Conservation (phyloP, 495 filamentous ascomycete species). For the Hypoxylon intermedium region DNA sequence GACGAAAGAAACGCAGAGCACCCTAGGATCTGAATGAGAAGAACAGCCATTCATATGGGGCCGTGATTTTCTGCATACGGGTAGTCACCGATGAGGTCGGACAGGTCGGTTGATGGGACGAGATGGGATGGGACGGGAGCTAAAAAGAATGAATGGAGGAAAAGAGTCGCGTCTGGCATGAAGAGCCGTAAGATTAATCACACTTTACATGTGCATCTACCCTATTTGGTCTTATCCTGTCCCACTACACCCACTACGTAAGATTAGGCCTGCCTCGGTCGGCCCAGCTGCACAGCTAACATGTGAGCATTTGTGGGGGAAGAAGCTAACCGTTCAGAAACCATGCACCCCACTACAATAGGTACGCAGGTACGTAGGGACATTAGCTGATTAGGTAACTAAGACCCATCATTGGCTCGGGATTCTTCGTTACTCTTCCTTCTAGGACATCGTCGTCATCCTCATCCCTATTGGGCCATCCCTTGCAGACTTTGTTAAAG, state of each 20-base stretch:
- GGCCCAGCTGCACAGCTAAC: conserved; percentile 16
- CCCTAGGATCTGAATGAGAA: conserved; percentile 1
- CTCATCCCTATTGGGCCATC: too few relatives aligned
- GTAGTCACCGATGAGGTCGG: background rate
- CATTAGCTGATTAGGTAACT: background rate
- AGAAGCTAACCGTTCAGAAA: background rate
- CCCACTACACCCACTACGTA: conserved; percentile 29
- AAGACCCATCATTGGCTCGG: background rate
- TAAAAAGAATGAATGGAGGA: background rate
- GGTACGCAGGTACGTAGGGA: too few relatives aligned
- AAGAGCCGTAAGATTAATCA: conserved; percentile 8
- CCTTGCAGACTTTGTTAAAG: too few relatives aligned
- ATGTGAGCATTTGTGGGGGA: background rate
- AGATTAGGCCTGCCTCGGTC: conserved; percentile 12
- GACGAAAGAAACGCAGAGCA: conserved; percentile 3
- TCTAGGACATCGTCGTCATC: too few relatives aligned
- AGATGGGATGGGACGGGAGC: background rate
- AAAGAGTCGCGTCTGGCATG: conserved; percentile 10
- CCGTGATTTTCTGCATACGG: background rate
- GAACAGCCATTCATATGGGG: conserved; percentile 23
- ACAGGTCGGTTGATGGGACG: background rate
- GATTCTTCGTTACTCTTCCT: background rate
- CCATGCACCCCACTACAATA: background rate
- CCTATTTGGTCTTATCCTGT: conserved; percentile 9
- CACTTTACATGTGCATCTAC: conserved; percentile 10